Conservation (phyloP, 106 monocot genomes). For the Dendrobium nobile region DNA sequence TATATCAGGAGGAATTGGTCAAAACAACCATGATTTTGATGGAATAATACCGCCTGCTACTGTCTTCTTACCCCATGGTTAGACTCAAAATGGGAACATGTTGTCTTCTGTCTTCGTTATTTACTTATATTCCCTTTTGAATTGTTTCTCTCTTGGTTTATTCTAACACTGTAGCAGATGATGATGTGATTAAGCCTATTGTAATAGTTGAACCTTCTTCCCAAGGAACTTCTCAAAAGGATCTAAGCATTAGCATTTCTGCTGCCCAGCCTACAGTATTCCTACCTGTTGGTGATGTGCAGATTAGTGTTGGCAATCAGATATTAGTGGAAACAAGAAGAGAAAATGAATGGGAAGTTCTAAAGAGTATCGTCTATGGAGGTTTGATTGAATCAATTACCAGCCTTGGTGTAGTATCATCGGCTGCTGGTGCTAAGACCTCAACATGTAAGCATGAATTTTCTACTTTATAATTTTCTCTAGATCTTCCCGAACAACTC, state of each 20-base stretch:
- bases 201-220: constrained; percentile 2
- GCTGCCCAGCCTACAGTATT: background rate
- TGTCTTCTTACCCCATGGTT: background rate
- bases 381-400: constrained; percentile 75
- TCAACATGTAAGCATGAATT: constrained; percentile 52
- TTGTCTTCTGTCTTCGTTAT: background rate
- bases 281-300: background rate
- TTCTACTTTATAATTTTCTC: background rate
- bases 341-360: constrained; percentile 48
- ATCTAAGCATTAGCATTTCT: background rate
- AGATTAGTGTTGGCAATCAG: constrained; percentile 10
- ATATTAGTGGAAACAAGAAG: constrained; percentile 7
- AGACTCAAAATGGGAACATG: background rate
- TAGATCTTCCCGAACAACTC: too few species aligned
- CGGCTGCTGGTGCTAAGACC: constrained; percentile 60
- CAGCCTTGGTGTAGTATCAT: constrained; percentile 67
- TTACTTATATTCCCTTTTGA: background rate
- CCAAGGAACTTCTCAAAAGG: constrained; percentile 5
- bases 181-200: constrained; percentile 4
- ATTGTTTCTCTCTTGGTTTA: background rate
- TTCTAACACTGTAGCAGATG: background rate
- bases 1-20: background rate
- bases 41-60: background rate
- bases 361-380: constrained; percentile 88
- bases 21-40: background rate